phyloP scores from a whole-genome alignment of 257 asterid genomes.

The Solanum phureja region DNA sequence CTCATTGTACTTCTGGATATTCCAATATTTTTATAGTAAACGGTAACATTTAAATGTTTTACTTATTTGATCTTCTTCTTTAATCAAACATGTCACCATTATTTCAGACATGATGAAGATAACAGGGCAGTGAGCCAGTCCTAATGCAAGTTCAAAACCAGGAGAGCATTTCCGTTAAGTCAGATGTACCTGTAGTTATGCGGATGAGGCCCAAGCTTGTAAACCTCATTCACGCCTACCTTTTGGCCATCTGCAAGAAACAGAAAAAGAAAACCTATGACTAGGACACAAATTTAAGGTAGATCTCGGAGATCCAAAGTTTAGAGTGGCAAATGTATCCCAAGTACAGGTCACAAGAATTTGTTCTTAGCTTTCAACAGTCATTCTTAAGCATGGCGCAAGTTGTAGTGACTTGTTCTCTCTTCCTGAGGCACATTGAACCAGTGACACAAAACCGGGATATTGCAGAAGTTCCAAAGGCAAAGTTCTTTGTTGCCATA shows the following conservation, averaged over 20 bases:
- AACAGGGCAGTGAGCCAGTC: not conserved
- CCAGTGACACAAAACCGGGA: not conserved
- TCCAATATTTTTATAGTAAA: not conserved
- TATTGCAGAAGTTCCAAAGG: not conserved
- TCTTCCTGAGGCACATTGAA: not conserved
- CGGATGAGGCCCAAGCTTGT: not conserved
- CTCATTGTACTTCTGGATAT: not conserved
- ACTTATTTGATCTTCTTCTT: not conserved
- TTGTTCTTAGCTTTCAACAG: not conserved
- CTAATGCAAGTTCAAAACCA: not conserved
- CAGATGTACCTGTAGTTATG: not conserved
- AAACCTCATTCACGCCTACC: not conserved
- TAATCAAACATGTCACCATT: not conserved
- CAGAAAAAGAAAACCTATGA: not conserved
- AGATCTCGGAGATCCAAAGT: not conserved
- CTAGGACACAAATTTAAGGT: not conserved
- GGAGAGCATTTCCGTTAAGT: not conserved
- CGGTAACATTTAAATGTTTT: not conserved
- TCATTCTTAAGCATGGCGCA: not conserved
- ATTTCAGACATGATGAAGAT: not conserved
- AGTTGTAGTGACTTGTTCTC: not conserved
- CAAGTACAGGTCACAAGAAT: not conserved
- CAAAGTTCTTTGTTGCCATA: not conserved
- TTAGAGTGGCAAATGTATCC: not conserved
- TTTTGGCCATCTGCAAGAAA: not conserved